Conservation (phyloP, 768 basidiomycete genomes). For the Lanmaoa pseudosensibilis region DNA sequence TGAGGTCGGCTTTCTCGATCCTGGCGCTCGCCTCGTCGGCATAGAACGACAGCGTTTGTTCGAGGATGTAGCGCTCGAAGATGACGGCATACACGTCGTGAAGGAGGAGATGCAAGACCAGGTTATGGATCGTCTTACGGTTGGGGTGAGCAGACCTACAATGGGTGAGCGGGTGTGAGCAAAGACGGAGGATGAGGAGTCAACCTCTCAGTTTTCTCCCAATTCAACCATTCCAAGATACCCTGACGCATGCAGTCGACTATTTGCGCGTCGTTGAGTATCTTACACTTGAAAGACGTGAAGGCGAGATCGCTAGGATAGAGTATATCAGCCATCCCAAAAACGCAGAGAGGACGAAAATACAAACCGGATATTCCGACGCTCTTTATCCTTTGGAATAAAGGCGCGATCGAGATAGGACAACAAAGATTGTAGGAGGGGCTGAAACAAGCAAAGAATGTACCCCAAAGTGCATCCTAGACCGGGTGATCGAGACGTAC, state of each 20-base stretch:
- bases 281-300: conserved; percentile 45
- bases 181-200: not conserved
- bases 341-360: not conserved
- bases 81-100: conserved; percentile 55
- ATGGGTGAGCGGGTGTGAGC: not conserved
- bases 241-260: conserved; percentile 44
- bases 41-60: conserved; percentile 55
- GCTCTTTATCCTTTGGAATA: conserved; percentile 41
- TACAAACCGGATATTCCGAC: conserved; percentile 47
- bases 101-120: conserved; percentile 57
- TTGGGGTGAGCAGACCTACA: conserved; percentile 40
- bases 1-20: conserved; percentile 30
- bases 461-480: not conserved
- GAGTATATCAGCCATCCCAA: not conserved
- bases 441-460: conserved; percentile 35
- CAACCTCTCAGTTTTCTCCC: conserved; percentile 51
- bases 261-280: conserved; percentile 52
- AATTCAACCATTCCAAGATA: conserved; percentile 51
- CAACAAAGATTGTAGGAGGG: conserved; percentile 59
- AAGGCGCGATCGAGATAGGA: conserved; percentile 74
- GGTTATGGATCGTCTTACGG: conserved; percentile 43
- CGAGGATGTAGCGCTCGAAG: conserved; percentile 59
- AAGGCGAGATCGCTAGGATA: conserved; percentile 54
- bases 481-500: conserved; percentile 41
- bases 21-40: conserved; percentile 45